These are phyloP conservation scores for Omphalea diandra DNA, from an alignment of 441 rosid species.

Conservation along the genomic window DNA sequence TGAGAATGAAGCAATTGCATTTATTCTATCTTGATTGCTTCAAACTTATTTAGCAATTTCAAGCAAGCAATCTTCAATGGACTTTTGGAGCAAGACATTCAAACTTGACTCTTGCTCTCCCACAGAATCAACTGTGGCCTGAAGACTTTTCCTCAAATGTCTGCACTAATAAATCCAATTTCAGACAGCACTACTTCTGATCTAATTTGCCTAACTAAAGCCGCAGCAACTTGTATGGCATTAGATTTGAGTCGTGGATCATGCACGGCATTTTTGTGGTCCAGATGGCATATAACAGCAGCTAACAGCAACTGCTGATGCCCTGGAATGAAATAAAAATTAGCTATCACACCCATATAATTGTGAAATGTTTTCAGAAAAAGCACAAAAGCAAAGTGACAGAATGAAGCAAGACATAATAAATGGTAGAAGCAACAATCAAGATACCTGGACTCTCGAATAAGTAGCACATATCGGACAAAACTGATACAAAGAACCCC, in stretches of 20 bases:
- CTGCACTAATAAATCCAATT: constrained; percentile 79
- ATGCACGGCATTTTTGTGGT: constrained; percentile 78
- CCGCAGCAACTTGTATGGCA: constrained; percentile 72
- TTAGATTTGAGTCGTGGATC: constrained; percentile 76
- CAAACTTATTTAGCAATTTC: constrained; percentile 70
- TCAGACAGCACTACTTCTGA: constrained; percentile 64
- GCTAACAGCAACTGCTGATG: constrained; percentile 79
- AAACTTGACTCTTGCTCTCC: constrained; percentile 69
- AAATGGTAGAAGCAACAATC: constrained; percentile 11
- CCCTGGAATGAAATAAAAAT: constrained; percentile 48
- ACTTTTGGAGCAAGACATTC: constrained; percentile 70
- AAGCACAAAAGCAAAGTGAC: too few species aligned
- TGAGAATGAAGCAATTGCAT: constrained; percentile 15
- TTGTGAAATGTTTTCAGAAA: neutral
- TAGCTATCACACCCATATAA: constrained; percentile 17
- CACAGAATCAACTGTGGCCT: constrained; percentile 61
- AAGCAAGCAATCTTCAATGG: constrained; percentile 91
- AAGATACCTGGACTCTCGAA: constrained; percentile 72
- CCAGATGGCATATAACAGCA: constrained; percentile 81
- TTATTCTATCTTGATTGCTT: constrained; percentile 1
- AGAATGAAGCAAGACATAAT: constrained; percentile 4
- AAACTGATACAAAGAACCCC: constrained; percentile 72
- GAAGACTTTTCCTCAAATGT: constrained; percentile 94
- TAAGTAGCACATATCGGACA: constrained; percentile 78
- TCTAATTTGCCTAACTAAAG: constrained; percentile 77